Base-by-base conservation (phyloP, 108 stramenopile species). In the Stephanodiscus minutulus region DNA sequence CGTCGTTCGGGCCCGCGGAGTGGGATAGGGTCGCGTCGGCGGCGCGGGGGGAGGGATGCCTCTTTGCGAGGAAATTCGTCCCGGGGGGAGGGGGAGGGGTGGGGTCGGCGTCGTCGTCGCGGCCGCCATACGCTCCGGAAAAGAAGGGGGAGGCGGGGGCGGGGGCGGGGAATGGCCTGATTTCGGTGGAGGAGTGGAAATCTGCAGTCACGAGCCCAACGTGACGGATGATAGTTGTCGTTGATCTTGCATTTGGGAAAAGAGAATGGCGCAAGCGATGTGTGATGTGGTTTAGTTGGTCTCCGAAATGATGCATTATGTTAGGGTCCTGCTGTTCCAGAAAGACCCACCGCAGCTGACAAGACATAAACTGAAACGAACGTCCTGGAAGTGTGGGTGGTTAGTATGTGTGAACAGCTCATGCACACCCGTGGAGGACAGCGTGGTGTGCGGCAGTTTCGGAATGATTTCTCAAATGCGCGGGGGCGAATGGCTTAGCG, bases 41-140 rank as follows among this genome's bases (percentile, higher is more conserved):
- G 68, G 95, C 95, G 5, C 76, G 91, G 57, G 49, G 65, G 10
- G 84, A 83, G 48, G 92, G 92, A 2, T 96, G 91, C 59, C 55
- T 96, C 48, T 86, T 93, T 41, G 95, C 92, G 20, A 77, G 92
- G 18, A 93, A 96, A 66, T 93, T 93, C 71, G 85, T 84, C 24
- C 71, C 75, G 15, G 43, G 43, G 15, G 21, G 36, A 24, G 37
- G 70, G n/a, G n/a, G n/a, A n/a, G n/a, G n/a, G n/a, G n/a, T n/a
- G n/a, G n/a, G n/a, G n/a, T n/a, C n/a, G n/a, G n/a, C n/a, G n/a
- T 62, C 49, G 37, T 12, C 55, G 29, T 56, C 27, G 24, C 3
- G 20, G 59, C 1, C 33, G 11, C 17, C 39, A 21, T 60, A n/a
- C 3, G 35, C 21, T 21, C 39, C 7, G 4, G 36, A 1, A 20